Evolutionary conservation across 352 stramenopile genomes (phyloP).

Genomic region (Globisporangium spinosum): DNA sequence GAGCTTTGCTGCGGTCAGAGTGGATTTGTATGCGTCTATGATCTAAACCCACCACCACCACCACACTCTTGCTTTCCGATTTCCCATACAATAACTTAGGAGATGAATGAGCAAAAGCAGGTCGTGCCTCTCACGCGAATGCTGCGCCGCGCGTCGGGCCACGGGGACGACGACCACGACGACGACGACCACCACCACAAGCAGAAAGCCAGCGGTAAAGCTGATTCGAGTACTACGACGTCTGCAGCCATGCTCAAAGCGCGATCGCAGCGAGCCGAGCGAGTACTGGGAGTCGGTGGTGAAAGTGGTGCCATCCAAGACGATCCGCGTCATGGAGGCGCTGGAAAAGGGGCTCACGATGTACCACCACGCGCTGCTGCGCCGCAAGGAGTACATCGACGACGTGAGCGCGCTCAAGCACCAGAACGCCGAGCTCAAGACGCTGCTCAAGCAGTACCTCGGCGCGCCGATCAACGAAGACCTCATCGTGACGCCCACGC

Average conservation of each 20-base stretch:
- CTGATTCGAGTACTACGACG: slow-evolving; percentile 15
- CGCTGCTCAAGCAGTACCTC: slow-evolving; percentile 88
- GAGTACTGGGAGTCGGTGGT: slow-evolving; percentile 81
- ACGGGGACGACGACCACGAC: neutral
- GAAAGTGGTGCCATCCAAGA: slow-evolving; percentile 66
- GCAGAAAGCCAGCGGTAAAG: slow-evolving; percentile 1
- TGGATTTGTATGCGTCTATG: neutral
- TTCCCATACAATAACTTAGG: slow-evolving; percentile 20
- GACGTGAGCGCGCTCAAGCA: slow-evolving; percentile 70
- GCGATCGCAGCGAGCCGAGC: slow-evolving; percentile 44
- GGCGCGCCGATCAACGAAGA: slow-evolving; percentile 78
- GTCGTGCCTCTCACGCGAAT: slow-evolving; percentile 43
- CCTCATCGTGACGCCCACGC: slow-evolving; percentile 78
- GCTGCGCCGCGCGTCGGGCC: slow-evolving; percentile 28
- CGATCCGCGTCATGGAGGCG: slow-evolving; percentile 71
- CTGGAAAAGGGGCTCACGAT: slow-evolving; percentile 80
- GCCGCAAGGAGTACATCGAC: slow-evolving; percentile 77
- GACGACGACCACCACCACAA: neutral
- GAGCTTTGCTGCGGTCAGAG: neutral
- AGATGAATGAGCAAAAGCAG: slow-evolving; percentile 70
- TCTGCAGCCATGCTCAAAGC: slow-evolving; percentile 32
- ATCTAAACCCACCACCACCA: neutral
- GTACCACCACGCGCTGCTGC: slow-evolving; percentile 81
- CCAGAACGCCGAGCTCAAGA: slow-evolving; percentile 90
- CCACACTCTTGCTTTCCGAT: neutral